Evolutionary conservation across 306 rosid genomes (phyloP).

Genomic region (Lagenaria siceraria): DNA sequence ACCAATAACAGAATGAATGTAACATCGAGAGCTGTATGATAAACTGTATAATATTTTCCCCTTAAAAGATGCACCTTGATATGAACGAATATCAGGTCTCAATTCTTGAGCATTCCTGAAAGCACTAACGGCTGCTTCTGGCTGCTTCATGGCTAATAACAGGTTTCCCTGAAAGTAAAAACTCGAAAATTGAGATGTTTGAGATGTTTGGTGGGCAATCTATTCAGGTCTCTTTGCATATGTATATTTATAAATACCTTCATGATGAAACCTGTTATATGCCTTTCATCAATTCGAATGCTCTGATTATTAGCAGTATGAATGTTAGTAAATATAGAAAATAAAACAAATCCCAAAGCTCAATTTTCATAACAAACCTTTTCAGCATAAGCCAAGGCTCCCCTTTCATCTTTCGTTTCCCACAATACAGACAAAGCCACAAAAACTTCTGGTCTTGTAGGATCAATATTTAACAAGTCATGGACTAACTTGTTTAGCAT

Average conservation of each 20-base stretch:
- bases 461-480: slow-evolving; percentile 79
- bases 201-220: neutral
- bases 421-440: slow-evolving; percentile 87
- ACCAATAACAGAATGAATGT: slow-evolving; percentile 9
- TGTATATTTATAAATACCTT: slow-evolving; percentile 40
- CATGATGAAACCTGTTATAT: slow-evolving; percentile 80
- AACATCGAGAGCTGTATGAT: slow-evolving; percentile 7
- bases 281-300: slow-evolving; percentile 82
- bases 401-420: slow-evolving; percentile 90
- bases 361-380: slow-evolving; percentile 43
- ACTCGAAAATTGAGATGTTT: neutral
- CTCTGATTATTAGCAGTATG: slow-evolving; percentile 33
- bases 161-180: slow-evolving; percentile 58
- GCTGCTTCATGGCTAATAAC: slow-evolving; percentile 60
- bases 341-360: slow-evolving; percentile 11
- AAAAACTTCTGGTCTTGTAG: slow-evolving; percentile 92
- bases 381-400: slow-evolving; percentile 86
- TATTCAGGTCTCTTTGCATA: neutral
- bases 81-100: slow-evolving; percentile 97
- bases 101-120: slow-evolving; percentile 94
- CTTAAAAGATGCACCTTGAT: slow-evolving; percentile 63
- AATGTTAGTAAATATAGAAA: slow-evolving; percentile 8
- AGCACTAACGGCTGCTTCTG: slow-evolving; percentile 79
- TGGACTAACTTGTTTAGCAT: slow-evolving; percentile 82
- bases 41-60: neutral